A percentile compares a stretch with the other conserved stretches of the same genome.
These are phyloP conservation scores for Cystobasidium slooffiae DNA, from an alignment of 1,284 basidiomycete species.

Conservation along the genomic window DNA sequence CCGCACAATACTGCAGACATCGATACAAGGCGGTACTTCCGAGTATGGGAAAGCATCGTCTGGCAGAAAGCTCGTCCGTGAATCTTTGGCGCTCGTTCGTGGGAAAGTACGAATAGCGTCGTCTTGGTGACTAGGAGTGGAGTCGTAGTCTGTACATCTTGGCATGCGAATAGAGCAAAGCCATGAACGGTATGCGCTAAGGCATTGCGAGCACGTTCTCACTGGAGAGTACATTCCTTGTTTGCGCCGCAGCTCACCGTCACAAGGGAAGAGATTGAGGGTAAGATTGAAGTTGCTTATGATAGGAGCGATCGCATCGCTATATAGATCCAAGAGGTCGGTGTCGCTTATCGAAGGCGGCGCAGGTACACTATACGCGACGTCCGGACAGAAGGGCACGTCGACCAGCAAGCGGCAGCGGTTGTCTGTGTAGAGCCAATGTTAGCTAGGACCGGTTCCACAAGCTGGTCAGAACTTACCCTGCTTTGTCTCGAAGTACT, in stretches of 20 bases:
- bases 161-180: constrained; percentile 58
- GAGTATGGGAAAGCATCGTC: constrained; percentile 50
- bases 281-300: constrained; percentile 57
- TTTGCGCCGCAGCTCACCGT: constrained; percentile 40
- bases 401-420: constrained; percentile 57
- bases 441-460: neutral
- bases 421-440: constrained; percentile 47
- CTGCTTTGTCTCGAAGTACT: constrained; percentile 55
- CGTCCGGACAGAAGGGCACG: constrained; percentile 57
- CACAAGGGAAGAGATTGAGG: constrained; percentile 59
- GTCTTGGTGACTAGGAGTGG: constrained; percentile 47
- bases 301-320: constrained; percentile 54
- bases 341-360: constrained; percentile 52
- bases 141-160: constrained; percentile 55
- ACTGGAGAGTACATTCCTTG: constrained; percentile 58
- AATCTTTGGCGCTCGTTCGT: constrained; percentile 35
- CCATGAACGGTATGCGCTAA: constrained; percentile 57
- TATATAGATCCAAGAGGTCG: constrained; percentile 53
- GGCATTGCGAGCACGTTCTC: constrained; percentile 57
- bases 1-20: constrained; percentile 50
- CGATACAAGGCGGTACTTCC: constrained; percentile 53
- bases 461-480: constrained; percentile 39
- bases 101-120: constrained; percentile 44
- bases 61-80: constrained; percentile 37
- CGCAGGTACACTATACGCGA: constrained; percentile 59